Evolutionary conservation across 2,329 filamentous ascomycete genomes (phyloP), one percentile per base, ranked within the genome.

Genomic region (Rutstroemia sp.): DNA sequence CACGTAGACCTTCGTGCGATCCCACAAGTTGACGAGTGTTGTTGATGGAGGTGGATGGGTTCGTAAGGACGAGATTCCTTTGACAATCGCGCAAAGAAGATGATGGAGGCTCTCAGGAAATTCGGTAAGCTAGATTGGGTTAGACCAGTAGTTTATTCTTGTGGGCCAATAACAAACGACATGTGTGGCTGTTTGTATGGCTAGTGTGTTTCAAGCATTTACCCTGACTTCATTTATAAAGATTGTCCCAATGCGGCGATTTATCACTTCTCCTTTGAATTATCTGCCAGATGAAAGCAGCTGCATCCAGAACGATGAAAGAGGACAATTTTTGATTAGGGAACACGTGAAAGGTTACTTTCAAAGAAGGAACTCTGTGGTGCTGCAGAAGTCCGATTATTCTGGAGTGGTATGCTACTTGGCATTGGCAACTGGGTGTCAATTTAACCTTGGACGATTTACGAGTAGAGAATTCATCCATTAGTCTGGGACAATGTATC

Each of bases 1-100:
- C 68, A 68, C 69, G 68, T 63, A 64, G 50, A 39, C 55, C 38
- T 54, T 62, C 63, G 67, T 64, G 69, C 67, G 61, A 68, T 68
- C 66, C 69, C 67, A 50, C 47, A 50, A 50, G 57, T 57, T 57
- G 57, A 57, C 45, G 62, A 53, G 42, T 48, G 25, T 41, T 46
- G 50, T 58, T 60, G 59, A 50, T 54, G 55, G 51, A 54, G 57
- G 56, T 58, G 56, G 48, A 54, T 49, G 57, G 51, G 37, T 54
- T 56, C 47, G 38, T 30, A 21, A 41, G 23, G 52, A 49, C 16
- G 52, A 54, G 44, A 17, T 54, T 54, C 52, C 52, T 54, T 54
- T 54, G 52, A 49, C 39, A n/a, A 23, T 54, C 45, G 52, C 52
- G 52, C 39, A 54, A 54, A 54, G 52, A 54, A 54, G 52, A 42